Evolutionary conservation across 2,329 filamentous ascomycete species (phyloP).

Genomic region (Fusarium dimerum): DNA sequence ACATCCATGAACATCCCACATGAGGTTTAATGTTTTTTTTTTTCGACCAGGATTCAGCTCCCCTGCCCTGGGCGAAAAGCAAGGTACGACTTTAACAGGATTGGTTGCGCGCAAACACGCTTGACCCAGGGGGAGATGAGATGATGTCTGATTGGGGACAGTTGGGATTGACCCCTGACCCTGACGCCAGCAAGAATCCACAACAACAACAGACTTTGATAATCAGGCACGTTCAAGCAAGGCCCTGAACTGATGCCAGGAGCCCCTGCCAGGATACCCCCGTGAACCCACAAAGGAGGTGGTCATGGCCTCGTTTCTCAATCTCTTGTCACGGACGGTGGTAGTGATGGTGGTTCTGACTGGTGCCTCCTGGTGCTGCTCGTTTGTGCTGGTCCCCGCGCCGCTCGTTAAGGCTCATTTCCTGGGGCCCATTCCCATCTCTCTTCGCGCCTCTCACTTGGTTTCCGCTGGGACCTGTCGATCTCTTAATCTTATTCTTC

Average conservation of each 20-base stretch:
- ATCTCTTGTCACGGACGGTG: slow-evolving; percentile 19
- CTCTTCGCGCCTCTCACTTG: slow-evolving; percentile 3
- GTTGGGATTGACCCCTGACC: slow-evolving; percentile 26
- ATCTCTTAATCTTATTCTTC: slow-evolving; percentile 24
- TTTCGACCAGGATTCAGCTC: slow-evolving; percentile 1
- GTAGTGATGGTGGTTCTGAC: slow-evolving; percentile 13
- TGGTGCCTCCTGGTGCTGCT: slow-evolving; percentile 2
- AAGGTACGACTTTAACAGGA: slow-evolving; percentile 18
- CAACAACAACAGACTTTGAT: slow-evolving; percentile 9
- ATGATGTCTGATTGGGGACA: slow-evolving; percentile 27
- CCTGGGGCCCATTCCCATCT: slow-evolving; percentile 27
- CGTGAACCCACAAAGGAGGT: slow-evolving; percentile 17
- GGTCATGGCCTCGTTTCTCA: slow-evolving; percentile 21
- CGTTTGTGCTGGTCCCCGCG: slow-evolving; percentile 20
- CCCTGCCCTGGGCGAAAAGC: slow-evolving; percentile 16
- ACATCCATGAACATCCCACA: slow-evolving; percentile 9
- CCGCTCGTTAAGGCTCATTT: slow-evolving; percentile 27
- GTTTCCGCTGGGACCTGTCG: slow-evolving; percentile 19
- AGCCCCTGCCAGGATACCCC: slow-evolving; percentile 10
- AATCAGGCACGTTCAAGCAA: slow-evolving; percentile 16
- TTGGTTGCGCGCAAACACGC: slow-evolving; percentile 16
- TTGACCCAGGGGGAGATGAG: slow-evolving; percentile 23
- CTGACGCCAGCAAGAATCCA: slow-evolving; percentile 15
- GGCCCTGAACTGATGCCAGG: slow-evolving; percentile 11
- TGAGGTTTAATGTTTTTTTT: slow-evolving; percentile 19